Conservation (phyloP, 495 filamentous ascomycete species). For the Physcia stellaris region DNA sequence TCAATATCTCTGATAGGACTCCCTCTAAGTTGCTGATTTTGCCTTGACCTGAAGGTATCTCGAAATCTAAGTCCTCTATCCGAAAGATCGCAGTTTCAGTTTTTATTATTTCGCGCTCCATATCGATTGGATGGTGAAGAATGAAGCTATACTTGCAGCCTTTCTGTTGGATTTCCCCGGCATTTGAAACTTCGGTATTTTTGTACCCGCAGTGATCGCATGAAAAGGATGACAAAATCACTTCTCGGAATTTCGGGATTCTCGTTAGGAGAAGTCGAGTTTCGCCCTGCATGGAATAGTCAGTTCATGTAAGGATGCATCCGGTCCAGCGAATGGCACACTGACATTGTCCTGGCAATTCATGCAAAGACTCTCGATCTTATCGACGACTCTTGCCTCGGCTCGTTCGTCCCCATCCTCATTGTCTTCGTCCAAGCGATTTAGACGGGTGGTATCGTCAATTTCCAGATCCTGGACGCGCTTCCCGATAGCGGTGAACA, state of each 20-base stretch:
- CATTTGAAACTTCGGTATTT: slow-evolving; percentile 85
- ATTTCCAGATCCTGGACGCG: slow-evolving; percentile 11
- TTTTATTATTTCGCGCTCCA: slow-evolving; percentile 80
- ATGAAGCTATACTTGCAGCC: slow-evolving; percentile 68
- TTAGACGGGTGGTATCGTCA: no score
- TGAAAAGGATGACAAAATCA: slow-evolving; percentile 91
- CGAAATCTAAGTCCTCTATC: slow-evolving; percentile 75
- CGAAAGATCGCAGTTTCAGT: slow-evolving; percentile 72
- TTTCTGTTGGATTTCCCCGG: slow-evolving; percentile 77
- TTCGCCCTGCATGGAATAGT: slow-evolving; percentile 42
- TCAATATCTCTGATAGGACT: slow-evolving; percentile 57
- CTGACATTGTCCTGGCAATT: slow-evolving; percentile 76
- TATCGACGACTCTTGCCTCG: slow-evolving; percentile 22
- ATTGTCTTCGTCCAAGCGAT: slow-evolving; percentile 30
- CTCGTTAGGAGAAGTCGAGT: slow-evolving; percentile 78
- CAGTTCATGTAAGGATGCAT: not conserved
- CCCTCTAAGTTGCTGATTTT: slow-evolving; percentile 90
- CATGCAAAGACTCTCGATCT: slow-evolving; percentile 62
- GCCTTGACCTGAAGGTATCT: slow-evolving; percentile 78
- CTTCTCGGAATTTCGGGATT: slow-evolving; percentile 92
- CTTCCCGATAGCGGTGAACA: slow-evolving; percentile 13
- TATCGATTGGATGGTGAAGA: slow-evolving; percentile 52
- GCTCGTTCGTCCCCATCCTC: slow-evolving; percentile 26
- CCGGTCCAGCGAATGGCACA: slow-evolving; percentile 9
- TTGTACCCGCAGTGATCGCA: slow-evolving; percentile 78